Percentiles rank a stretch among this genome's conserved stretches.
phyloP scores from a whole-genome alignment of 257 asterid species.

The Cinchona pubescens region DNA sequence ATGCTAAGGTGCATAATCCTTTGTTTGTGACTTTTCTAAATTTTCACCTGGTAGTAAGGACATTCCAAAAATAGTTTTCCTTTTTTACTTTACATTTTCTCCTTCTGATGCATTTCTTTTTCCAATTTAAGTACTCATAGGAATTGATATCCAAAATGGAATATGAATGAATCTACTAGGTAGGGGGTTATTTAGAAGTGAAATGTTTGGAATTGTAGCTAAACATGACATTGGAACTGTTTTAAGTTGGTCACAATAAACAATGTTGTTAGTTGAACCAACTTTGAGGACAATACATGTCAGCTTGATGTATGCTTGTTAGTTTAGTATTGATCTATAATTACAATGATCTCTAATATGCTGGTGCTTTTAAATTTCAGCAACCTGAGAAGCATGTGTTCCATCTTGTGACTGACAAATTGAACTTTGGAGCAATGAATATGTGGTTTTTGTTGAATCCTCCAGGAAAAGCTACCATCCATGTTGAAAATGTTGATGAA shows the following conservation, averaged over 20 bases:
- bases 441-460: constrained; percentile 99
- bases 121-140: not conserved
- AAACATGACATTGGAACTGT: not conserved
- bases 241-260: not conserved
- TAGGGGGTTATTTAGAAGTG: not conserved
- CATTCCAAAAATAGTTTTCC: not conserved
- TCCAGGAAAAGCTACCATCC: constrained; percentile 94
- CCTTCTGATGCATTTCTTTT: not conserved
- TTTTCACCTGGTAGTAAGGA: not conserved
- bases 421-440: constrained; percentile 98
- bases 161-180: no score
- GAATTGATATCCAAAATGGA: no score
- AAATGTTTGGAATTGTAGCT: not conserved
- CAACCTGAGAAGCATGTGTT: constrained; percentile 93
- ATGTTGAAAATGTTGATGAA: constrained; percentile 94
- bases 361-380: constrained; percentile 47
- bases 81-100: not conserved
- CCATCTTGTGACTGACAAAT: constrained; percentile 95
- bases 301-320: not conserved
- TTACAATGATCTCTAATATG: not conserved
- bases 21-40: not conserved
- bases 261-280: not conserved
- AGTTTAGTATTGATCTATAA: not conserved
- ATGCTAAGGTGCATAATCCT: constrained; percentile 67
- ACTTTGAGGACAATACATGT: not conserved